phyloP scores from a whole-genome alignment of 148 eudicot species.

The Talinum fruticosum region DNA sequence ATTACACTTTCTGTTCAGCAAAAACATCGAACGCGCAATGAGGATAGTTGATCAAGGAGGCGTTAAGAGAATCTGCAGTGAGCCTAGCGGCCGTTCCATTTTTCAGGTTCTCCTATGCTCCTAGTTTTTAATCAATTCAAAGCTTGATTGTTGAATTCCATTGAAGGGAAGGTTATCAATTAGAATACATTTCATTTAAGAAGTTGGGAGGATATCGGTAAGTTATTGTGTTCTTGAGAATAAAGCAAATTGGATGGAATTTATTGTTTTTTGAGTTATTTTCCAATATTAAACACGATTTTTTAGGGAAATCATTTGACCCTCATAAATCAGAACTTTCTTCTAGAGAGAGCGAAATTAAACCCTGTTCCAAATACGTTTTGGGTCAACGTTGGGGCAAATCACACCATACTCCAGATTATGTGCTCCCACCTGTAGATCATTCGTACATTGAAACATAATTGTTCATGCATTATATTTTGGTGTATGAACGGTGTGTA shows the following conservation, averaged over 20 bases:
- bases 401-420: no score
- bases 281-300: no score
- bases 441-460: no score
- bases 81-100: slow-evolving; percentile 70
- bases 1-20: slow-evolving; percentile 76
- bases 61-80: slow-evolving; percentile 65
- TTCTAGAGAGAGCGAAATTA: not conserved
- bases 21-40: slow-evolving; percentile 82
- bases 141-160: not conserved
- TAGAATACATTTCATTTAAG: not conserved
- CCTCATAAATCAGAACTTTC: not conserved
- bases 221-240: not conserved
- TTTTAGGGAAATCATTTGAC: not conserved
- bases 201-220: not conserved
- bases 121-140: not conserved
- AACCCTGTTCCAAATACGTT: not conserved
- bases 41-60: slow-evolving; percentile 83
- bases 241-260: not conserved
- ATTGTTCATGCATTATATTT: no score
- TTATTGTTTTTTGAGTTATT: not conserved
- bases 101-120: slow-evolving; percentile 52
- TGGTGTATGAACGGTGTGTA: no score
- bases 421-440: no score
- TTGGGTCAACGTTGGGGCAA: not conserved
- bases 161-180: not conserved